A percentile compares a stretch with the other conserved stretches of the same genome.
phyloP scores from a whole-genome alignment of 495 filamentous ascomycete species.

The Podospora appendiculata region DNA sequence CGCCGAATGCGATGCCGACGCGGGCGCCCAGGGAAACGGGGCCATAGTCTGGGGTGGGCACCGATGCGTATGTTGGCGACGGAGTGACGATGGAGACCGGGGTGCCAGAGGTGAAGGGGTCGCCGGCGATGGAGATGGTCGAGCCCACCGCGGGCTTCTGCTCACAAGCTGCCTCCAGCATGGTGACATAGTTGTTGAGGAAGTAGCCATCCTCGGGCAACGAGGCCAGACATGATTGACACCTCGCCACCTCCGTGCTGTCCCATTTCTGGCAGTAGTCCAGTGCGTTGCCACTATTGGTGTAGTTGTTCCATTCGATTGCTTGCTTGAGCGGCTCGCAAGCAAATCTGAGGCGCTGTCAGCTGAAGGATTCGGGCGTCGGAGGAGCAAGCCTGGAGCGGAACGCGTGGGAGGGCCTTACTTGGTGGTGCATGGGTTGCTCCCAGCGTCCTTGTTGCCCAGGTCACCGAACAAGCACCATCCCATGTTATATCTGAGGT shows the following conservation, averaged over 20 bases:
- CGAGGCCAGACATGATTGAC: constrained; percentile 24
- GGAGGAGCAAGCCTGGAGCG: not conserved
- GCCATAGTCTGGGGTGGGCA: constrained; percentile 21
- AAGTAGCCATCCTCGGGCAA: constrained; percentile 15
- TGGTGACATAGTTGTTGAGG: constrained; percentile 36
- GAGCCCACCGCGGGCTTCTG: constrained; percentile 29
- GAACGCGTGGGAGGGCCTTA: constrained; percentile 12
- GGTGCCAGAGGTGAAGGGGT: constrained; percentile 36
- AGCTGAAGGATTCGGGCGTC: constrained; percentile 2
- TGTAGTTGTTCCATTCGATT: constrained; percentile 29
- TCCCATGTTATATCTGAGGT: constrained; percentile 33
- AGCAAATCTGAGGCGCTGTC: constrained; percentile 25
- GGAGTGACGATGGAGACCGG: constrained; percentile 36
- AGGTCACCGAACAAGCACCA: constrained; percentile 32
- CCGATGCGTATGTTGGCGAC: constrained; percentile 16
- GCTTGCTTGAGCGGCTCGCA: constrained; percentile 29
- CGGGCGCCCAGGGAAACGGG: constrained; percentile 41
- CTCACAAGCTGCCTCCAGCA: constrained; percentile 40
- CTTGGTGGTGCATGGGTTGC: constrained; percentile 34
- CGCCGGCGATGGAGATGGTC: constrained; percentile 35
- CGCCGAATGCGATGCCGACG: constrained; percentile 45
- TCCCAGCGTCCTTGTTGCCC: not conserved
- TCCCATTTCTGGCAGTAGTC: constrained; percentile 37
- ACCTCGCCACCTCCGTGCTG: constrained; percentile 18
- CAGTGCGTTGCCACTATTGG: constrained; percentile 20